phyloP scores from a whole-genome alignment of 352 stramenopile species.

The Hyphochytrium catenoides region DNA sequence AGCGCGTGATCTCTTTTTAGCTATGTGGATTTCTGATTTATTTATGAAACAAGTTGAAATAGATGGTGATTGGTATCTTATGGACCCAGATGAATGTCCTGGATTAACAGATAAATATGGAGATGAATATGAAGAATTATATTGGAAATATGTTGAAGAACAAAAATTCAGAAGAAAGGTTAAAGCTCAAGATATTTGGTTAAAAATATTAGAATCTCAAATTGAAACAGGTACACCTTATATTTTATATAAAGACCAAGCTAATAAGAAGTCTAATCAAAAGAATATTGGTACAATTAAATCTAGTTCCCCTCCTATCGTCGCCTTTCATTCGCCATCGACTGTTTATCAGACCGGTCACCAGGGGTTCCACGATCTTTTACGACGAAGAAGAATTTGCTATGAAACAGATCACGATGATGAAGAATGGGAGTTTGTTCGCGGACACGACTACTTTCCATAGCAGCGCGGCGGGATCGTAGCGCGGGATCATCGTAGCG shows the following conservation, averaged over 20 bases:
- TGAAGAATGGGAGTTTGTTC: too few relatives aligned
- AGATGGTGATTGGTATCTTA: conserved; percentile 88
- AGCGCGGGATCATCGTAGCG: too few relatives aligned
- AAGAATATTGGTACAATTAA: conserved; percentile 99
- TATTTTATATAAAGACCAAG: conserved; percentile 99
- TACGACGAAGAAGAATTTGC: too few relatives aligned
- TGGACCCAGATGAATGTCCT: conserved; percentile 93
- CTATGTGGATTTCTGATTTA: conserved; percentile 94
- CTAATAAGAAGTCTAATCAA: conserved; percentile 97
- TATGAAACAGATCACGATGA: too few relatives aligned
- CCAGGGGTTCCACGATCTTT: too few relatives aligned
- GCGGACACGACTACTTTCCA: too few relatives aligned
- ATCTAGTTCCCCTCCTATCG: too few relatives aligned
- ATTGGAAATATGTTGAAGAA: conserved; percentile 84
- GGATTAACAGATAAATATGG: conserved; percentile 79
- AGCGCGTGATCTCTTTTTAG: conserved; percentile 95
- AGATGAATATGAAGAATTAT: conserved; percentile 84
- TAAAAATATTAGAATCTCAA: conserved; percentile 92
- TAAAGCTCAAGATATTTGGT: conserved; percentile 94
- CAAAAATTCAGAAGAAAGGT: conserved; percentile 82
- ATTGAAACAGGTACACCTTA: conserved; percentile 98
- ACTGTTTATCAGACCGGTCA: too few relatives aligned
- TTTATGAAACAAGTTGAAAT: conserved; percentile 98
- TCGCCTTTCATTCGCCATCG: too few relatives aligned
- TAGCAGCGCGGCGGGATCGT: too few relatives aligned